Base-by-base conservation (phyloP, 108 stramenopile species). In the Aurantiochytrium sp. region DNA sequence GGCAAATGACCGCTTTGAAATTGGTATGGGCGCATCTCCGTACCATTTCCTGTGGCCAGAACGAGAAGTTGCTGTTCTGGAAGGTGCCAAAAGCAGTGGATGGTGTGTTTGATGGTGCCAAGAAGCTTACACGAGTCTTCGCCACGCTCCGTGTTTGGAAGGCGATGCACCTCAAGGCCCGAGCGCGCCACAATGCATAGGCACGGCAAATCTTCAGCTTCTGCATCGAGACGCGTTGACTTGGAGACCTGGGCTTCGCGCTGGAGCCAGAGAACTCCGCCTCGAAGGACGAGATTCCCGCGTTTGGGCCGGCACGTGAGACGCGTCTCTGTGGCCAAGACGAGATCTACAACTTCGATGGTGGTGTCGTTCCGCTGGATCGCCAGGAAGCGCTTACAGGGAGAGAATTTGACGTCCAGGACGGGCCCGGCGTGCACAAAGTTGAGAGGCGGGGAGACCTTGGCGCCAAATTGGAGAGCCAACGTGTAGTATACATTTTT, bases 21-120 rank as follows among this genome's bases (percentile, higher is more conserved):
- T 6, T 83, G 76, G 51, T 83, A 83, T 6, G 76, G 76, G 8
- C 76, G 45, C 76, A 83, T 53, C 23, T 83, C 76, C n/a, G 76
- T 83, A 12, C 76, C 76, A 53, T 12, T 83, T 6, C 76, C 76
- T 12, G 76, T 53, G 16, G 76, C 76, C 8, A 83, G 76, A 12
- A 83, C 49, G 10, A 83, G 6, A 12, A 83, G 25, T 18, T 83
- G 76, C 12, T 83, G 76, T 6, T 83, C 76, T 83, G 76, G 49
- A 12, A 83, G 10, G 51, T 83, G 23, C 76, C 76, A 83, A 35
- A 83, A 83, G 76, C 76, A 83, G 49, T 83, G 76, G n/a, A 83
- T 28, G 45, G 45, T 53, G 51, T 83, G 76, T 2, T 83, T 83
- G 76, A 83, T 83, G n/a, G 76, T 83, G 19, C 76, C 76, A 23